Percentiles rank a stretch among this genome's conserved stretches.
phyloP scores from a whole-genome alignment of 441 rosid species.

The Capsella rubella region DNA sequence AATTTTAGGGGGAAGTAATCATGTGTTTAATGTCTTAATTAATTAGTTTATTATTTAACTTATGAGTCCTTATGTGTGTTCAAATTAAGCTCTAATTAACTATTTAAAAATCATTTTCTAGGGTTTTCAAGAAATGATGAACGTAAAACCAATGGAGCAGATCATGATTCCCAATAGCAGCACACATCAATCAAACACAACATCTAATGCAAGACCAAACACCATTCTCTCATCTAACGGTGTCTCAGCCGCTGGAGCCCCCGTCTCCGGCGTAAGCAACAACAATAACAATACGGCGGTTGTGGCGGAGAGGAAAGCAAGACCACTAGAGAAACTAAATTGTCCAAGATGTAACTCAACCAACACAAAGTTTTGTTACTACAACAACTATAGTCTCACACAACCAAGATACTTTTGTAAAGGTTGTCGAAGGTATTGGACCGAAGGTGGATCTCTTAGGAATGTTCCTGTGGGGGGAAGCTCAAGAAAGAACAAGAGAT shows the following conservation, averaged over 20 bases:
- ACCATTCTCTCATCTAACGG: conserved; percentile 40
- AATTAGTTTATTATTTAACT: neutral
- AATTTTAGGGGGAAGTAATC: neutral
- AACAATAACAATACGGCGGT: conserved; percentile 36
- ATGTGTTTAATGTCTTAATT: neutral
- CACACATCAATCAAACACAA: conserved; percentile 45
- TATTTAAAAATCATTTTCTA: conserved; percentile 25
- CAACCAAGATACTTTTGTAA: conserved; percentile 94
- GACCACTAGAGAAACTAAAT: conserved; percentile 78
- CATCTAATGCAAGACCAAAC: conserved; percentile 40
- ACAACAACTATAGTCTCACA: conserved; percentile 88
- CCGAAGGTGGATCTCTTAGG: conserved; percentile 93
- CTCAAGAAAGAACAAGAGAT: conserved; percentile 87
- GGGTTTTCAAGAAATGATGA: conserved; percentile 63
- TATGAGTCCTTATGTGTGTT: neutral
- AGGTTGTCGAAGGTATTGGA: conserved; percentile 96
- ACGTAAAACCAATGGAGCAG: conserved; percentile 71
- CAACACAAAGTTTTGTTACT: conserved; percentile 89
- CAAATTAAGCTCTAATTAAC: conserved; percentile 6
- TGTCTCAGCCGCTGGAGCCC: conserved; percentile 34
- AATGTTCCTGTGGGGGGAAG: conserved; percentile 97
- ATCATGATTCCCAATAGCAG: conserved; percentile 50
- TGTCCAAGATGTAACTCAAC: conserved; percentile 91
- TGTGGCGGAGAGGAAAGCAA: conserved; percentile 63
- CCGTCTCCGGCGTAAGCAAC: conserved; percentile 39